Evolutionary conservation across 2,329 filamentous ascomycete genomes (phyloP).

Genomic region (Myotisia sp.): DNA sequence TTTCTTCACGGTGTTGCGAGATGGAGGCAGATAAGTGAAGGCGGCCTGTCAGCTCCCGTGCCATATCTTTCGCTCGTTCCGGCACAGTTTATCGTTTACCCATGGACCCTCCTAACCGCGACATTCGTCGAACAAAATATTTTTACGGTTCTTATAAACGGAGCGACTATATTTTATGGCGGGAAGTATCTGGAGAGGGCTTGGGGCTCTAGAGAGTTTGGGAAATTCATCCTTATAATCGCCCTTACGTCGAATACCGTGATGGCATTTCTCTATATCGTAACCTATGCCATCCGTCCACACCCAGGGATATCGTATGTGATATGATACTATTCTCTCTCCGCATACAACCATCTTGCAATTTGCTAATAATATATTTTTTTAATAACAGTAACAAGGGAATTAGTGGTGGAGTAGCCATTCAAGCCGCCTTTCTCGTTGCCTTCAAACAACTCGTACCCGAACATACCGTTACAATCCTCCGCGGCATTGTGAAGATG

Average conservation of each 20-base stretch:
- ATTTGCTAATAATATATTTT: neutral
- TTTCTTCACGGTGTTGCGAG: slow-evolving; percentile 55
- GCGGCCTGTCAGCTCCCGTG: slow-evolving; percentile 34
- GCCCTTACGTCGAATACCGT: slow-evolving; percentile 67
- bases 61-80: slow-evolving; percentile 83
- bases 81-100: slow-evolving; percentile 67
- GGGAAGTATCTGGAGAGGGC: slow-evolving; percentile 90
- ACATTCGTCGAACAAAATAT: slow-evolving; percentile 88
- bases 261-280: slow-evolving; percentile 56
- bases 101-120: slow-evolving; percentile 80
- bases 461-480: slow-evolving; percentile 89
- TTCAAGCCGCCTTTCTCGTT: slow-evolving; percentile 88
- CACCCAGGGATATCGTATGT: slow-evolving; percentile 26
- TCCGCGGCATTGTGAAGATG: slow-evolving; percentile 75
- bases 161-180: slow-evolving; percentile 71
- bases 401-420: slow-evolving; percentile 73
- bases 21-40: slow-evolving; percentile 48
- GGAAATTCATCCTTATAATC: slow-evolving; percentile 70
- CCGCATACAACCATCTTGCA: neutral
- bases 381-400: slow-evolving; percentile 51
- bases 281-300: slow-evolving; percentile 54
- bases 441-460: slow-evolving; percentile 96
- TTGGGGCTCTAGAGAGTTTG: slow-evolving; percentile 84
- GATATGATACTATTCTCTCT: neutral
- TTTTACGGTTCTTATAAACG: slow-evolving; percentile 66